Base-by-base conservation (phyloP, 495 filamentous ascomycete species). In the Podospora comata region DNA sequence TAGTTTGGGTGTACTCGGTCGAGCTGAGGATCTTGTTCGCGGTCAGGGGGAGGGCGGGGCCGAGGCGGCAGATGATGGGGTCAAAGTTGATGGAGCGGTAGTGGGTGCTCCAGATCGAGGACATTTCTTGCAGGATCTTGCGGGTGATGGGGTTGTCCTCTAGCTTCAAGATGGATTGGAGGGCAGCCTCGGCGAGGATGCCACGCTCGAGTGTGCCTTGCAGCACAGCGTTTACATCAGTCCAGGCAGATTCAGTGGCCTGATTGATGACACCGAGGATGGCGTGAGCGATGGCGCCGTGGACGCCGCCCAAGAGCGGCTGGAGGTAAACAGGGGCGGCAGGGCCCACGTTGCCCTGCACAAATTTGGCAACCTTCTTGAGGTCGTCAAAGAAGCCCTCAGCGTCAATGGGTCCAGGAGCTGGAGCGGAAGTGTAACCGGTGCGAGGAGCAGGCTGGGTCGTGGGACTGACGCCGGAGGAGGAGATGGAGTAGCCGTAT, bases 371-470 rank as follows among this genome's bases (percentile, higher is more conserved):
- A 30, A 74, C 67, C 20, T 44, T 56, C 59, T 71, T 69, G 59
- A 77, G 67, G 15, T 75, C 60, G 62, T 73, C 69, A 26, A 78
- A 65, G 68, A 79, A 78, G 23, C 68, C 65, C 65, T 79, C 67
- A 1, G 26, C 27, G 34, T 30, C 39, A 19, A 48, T 1, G 32
- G 34, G 7, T 7, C 19, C 23, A 5, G 13, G 13, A 39, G 60
- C 4, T 4, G 60, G 20, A n/a, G 67, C 53, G 11, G 26, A 57
- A 3, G 39, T 30, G 16, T 23, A 18, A 3, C n/a, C n/a, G 58
- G 19, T 60, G 23, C 0, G 18, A 23, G 18, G 18, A 23, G 58
- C 58, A 7, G 30, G 30, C 4, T 32, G 30, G 30, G 30, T 32
- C 30, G 7, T 32, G 30, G 30, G 30, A 7, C 30, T 32, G 30